Evolutionary conservation across 768 basidiomycete genomes (phyloP), one percentile per base, ranked within the genome.

Genomic region (Gymnopilus dilepis): DNA sequence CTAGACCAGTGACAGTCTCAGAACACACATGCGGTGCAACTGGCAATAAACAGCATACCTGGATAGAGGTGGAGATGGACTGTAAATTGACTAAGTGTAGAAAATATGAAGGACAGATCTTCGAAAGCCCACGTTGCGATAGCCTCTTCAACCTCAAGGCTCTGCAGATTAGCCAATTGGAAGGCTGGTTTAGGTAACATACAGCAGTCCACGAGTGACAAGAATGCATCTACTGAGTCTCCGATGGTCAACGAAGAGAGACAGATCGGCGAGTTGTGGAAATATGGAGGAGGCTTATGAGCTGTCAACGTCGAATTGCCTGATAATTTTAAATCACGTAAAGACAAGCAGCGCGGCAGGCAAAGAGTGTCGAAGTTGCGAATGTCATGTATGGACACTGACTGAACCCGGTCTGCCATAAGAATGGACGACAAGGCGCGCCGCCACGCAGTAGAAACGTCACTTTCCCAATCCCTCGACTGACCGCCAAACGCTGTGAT

Each of bases 331-430:
- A 64, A 47, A 15, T 52, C 28, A 1, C 41, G 50, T 12, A 64
- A 50, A 21, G 48, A 28, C 5, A 30, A 21, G 28, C 59, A 64
- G 13, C 42, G 56, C 7, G 51, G 24, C 6, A 60, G 40, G 24
- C 58, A 52, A 7, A 47, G 8, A 15, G 56, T 2, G 37, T 64
- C 63, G 47, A 64, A 64, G 19, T 64, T 48, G 15, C 40, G 51
- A n/a, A 64, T 57, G 34, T 64, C 34, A 17, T 61, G 59, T 1
- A 64, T 51, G n/a, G 57, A 33, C 22, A 60, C 15, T 26, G 42
- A 33, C 4, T 55, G 13, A 11, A 64, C 15, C 2, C 8, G 17
- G 22, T 53, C 53, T n/a, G 38, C 31, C 7, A 11, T 7, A 34
- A 64, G 30, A 9, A 64, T 30, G 2, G 56, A 43, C 11, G 56